phyloP scores from a whole-genome alignment of 1,284 basidiomycete species.

The Rhodotorula sp. region DNA sequence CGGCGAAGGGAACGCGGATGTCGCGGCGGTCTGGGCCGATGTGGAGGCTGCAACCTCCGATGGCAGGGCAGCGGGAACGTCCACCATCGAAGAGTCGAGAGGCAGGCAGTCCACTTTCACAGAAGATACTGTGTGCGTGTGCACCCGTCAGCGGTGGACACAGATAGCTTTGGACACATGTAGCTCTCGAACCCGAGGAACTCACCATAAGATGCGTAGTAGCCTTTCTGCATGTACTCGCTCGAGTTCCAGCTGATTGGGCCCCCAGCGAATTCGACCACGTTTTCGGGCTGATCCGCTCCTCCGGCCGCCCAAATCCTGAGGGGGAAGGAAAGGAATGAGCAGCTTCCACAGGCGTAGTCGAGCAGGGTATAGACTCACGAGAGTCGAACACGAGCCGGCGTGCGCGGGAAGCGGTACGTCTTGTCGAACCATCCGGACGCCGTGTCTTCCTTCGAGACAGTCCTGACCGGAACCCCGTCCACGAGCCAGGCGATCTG shows the following conservation, averaged over 20 bases:
- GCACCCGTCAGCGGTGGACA: neutral
- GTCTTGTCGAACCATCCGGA: neutral
- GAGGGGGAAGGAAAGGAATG: neutral
- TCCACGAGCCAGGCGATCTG: constrained; percentile 24
- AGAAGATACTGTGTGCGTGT: neutral
- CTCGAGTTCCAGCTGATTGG: neutral
- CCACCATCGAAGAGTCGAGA: neutral
- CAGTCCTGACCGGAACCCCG: constrained; percentile 11
- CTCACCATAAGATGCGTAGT: constrained; percentile 18
- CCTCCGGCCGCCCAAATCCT: constrained; percentile 18
- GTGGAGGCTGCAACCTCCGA: neutral
- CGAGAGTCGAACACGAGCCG: constrained; percentile 28
- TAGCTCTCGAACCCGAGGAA: rapidly evolving
- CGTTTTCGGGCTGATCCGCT: neutral
- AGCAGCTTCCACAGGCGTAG: rapidly evolving
- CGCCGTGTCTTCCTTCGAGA: constrained; percentile 8
- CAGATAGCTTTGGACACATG: rapidly evolving
- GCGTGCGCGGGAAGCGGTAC: constrained; percentile 24
- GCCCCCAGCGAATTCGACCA: constrained; percentile 14
- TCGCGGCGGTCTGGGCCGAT: neutral
- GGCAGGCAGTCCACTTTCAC: constrained; percentile 15
- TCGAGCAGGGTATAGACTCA: neutral
- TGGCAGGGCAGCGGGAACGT: neutral
- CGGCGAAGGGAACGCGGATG: neutral
- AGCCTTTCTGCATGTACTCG: neutral